Conservation (phyloP, 2,329 filamentous ascomycete genomes). For the Penicillium glabrum region DNA sequence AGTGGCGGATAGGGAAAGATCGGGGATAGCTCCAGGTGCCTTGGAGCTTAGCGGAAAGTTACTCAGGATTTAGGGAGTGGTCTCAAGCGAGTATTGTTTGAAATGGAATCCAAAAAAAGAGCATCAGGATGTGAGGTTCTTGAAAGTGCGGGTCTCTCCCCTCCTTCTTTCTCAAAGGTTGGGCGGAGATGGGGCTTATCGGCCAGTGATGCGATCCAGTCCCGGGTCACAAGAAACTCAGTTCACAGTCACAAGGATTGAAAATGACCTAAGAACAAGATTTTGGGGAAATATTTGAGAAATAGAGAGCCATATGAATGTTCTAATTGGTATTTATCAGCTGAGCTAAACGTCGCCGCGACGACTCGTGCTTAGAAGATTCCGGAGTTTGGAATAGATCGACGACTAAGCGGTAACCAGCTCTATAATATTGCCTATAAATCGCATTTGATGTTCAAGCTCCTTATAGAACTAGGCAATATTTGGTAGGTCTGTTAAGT, state of each 20-base stretch:
- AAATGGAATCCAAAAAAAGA: not conserved
- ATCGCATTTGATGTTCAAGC: not conserved
- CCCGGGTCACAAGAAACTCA: constrained; percentile 4
- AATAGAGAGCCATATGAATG: not conserved
- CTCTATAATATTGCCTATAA: too few relatives aligned
- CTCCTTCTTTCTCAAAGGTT: not conserved
- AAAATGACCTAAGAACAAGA: not conserved
- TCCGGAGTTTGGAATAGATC: too few relatives aligned
- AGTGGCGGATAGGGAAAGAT: constrained; percentile 27
- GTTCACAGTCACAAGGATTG: not conserved
- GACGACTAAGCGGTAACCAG: too few relatives aligned
- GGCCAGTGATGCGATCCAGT: not conserved
- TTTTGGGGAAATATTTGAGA: not conserved
- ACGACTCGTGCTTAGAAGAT: not conserved
- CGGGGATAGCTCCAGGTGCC: constrained; percentile 14
- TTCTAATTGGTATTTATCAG: not conserved
- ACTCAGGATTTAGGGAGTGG: not conserved
- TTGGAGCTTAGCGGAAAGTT: not conserved
- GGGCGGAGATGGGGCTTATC: constrained; percentile 5
- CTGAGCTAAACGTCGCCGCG: not conserved
- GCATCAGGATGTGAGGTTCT: not conserved
- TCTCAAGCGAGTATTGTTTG: not conserved
- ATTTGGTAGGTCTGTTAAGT: not conserved
- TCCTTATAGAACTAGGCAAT: not conserved
- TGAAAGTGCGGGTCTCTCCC: not conserved